Evolutionary conservation across 345 rosid species (phyloP).

Genomic region (Camelina laxa): DNA sequence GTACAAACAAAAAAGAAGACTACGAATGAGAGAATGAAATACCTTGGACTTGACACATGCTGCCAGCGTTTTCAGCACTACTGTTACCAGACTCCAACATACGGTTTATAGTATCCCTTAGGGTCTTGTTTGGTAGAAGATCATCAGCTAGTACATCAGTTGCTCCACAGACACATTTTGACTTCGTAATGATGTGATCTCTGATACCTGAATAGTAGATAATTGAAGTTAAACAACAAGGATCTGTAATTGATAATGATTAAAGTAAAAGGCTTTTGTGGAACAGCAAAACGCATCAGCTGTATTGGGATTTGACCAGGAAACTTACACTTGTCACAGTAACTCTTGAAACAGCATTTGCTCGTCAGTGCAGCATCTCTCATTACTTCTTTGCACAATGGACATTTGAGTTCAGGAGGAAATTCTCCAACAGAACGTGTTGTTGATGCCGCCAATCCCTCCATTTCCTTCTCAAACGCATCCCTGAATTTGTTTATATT

Average conservation of each 20-base stretch:
- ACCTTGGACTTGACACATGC: conserved; percentile 90
- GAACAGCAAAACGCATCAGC: conserved; percentile 15
- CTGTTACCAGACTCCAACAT: conserved; percentile 90
- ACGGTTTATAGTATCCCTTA: conserved; percentile 89
- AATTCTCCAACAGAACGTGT: conserved; percentile 79
- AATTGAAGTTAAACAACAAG: conserved; percentile 18
- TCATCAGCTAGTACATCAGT: conserved; percentile 87
- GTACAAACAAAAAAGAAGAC: conserved; percentile 14
- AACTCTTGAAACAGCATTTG: conserved; percentile 88
- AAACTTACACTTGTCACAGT: conserved; percentile 81
- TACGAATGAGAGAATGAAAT: conserved; percentile 33
- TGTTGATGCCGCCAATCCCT: conserved; percentile 90
- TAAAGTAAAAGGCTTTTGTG: background rate
- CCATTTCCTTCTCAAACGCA: conserved; percentile 95
- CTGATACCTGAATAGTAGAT: conserved; percentile 70
- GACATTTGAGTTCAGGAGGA: conserved; percentile 96
- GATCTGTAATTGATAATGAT: conserved; percentile 6
- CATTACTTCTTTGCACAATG: conserved; percentile 92
- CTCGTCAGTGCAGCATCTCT: conserved; percentile 91
- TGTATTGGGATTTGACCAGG: conserved; percentile 14
- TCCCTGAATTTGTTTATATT: conserved; percentile 56
- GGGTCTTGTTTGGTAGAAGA: conserved; percentile 94
- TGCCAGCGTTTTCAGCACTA: conserved; percentile 86
- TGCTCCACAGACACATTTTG: conserved; percentile 83
- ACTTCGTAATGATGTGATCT: conserved; percentile 72